These are phyloP conservation scores for Crucibulum laeve DNA, from an alignment of 768 basidiomycete species.

Conservation along the genomic window DNA sequence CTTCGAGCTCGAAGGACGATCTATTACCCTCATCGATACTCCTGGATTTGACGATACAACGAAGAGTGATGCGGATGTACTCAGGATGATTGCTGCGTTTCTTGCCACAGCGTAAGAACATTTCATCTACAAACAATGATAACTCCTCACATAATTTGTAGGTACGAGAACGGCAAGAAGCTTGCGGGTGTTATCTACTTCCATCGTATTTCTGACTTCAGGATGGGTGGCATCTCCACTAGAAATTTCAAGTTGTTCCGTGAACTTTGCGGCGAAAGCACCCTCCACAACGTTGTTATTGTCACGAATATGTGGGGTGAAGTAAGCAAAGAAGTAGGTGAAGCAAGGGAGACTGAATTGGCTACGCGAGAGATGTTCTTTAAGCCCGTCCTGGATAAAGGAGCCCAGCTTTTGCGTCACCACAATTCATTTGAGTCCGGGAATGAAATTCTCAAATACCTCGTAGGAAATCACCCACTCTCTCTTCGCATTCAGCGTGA, in stretches of 20 bases:
- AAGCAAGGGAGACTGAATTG: constrained; percentile 43
- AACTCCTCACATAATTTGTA: constrained; percentile 6
- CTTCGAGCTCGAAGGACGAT: constrained; percentile 36
- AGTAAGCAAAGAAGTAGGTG: constrained; percentile 31
- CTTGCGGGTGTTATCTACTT: constrained; percentile 53
- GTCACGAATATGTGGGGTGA: constrained; percentile 53
- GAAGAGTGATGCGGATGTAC: constrained; percentile 40
- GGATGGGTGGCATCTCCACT: constrained; percentile 46
- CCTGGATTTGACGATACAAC: constrained; percentile 58
- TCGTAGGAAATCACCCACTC: constrained; percentile 35
- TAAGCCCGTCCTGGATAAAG: constrained; percentile 45
- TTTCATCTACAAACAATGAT: background rate
- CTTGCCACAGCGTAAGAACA: constrained; percentile 26
- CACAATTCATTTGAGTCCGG: constrained; percentile 34
- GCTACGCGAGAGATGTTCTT: constrained; percentile 38
- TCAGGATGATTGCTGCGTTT: constrained; percentile 44
- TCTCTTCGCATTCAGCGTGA: constrained; percentile 53
- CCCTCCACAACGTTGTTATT: constrained; percentile 46
- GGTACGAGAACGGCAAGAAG: constrained; percentile 28
- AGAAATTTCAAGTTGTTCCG: constrained; percentile 49
- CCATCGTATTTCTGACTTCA: constrained; percentile 49
- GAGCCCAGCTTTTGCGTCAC: constrained; percentile 41
- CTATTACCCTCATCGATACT: constrained; percentile 49
- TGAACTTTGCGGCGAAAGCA: constrained; percentile 45
- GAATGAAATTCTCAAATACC: constrained; percentile 32